Conservation (phyloP, 805 yeast genomes). For the Suhomyces sp. region DNA sequence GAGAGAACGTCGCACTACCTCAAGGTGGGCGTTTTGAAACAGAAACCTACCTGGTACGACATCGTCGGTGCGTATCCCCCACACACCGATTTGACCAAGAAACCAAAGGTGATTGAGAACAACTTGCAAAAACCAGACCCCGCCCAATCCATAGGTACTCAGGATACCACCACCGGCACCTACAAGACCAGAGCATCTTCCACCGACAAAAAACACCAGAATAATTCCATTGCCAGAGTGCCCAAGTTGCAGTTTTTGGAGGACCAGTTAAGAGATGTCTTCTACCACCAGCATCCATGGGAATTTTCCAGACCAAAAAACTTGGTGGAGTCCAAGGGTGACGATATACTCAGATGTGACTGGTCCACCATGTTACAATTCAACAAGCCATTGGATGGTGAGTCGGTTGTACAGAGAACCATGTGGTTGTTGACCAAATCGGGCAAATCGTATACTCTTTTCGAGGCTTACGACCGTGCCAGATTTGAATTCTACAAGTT, state of each 20-base stretch:
- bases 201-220: conserved; percentile 34
- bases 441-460: conserved; percentile 27
- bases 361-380: conserved; percentile 81
- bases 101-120: conserved; percentile 31
- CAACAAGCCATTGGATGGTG: conserved; percentile 80
- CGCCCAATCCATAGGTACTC: conserved; percentile 15
- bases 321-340: conserved; percentile 71
- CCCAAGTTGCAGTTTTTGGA: conserved; percentile 60
- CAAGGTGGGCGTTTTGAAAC: conserved; percentile 61
- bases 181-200: conserved; percentile 49
- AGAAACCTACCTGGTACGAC: conserved; percentile 86
- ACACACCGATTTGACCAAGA: conserved; percentile 52
- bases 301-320: conserved; percentile 88
- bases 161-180: conserved; percentile 14
- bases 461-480: conserved; percentile 80
- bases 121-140: conserved; percentile 30
- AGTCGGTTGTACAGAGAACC: conserved; percentile 49
- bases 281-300: conserved; percentile 97
- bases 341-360: conserved; percentile 54
- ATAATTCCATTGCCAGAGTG: conserved; percentile 43
- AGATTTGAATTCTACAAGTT: conserved; percentile 84
- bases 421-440: conserved; percentile 31
- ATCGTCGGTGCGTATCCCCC: conserved; percentile 87
- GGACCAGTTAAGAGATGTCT: conserved; percentile 77
- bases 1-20: conserved; percentile 78